phyloP scores from a whole-genome alignment of 116 monocot genomes.

The Iris pallida region DNA sequence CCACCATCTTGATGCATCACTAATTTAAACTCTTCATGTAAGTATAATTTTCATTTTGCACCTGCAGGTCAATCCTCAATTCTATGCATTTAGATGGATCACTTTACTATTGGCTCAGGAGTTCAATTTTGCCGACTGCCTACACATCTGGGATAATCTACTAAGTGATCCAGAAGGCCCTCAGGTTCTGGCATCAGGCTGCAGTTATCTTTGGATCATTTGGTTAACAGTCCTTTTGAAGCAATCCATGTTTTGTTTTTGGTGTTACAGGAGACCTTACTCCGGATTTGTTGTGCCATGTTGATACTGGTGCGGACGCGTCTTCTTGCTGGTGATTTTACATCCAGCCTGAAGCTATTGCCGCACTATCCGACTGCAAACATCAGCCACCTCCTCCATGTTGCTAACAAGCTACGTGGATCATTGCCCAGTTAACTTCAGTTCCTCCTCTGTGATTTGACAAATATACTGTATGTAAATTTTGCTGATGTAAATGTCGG shows the following conservation, averaged over 20 bases:
- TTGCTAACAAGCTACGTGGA: slow-evolving; percentile 75
- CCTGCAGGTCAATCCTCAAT: slow-evolving; percentile 88
- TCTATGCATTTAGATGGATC: slow-evolving; percentile 99
- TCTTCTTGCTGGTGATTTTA: slow-evolving; percentile 80
- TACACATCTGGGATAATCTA: slow-evolving; percentile 88
- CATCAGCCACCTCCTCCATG: slow-evolving; percentile 78
- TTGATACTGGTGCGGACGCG: slow-evolving; percentile 64
- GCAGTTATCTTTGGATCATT: not conserved
- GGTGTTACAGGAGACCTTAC: slow-evolving; percentile 65
- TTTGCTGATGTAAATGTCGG: not conserved
- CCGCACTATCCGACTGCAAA: slow-evolving; percentile 81
- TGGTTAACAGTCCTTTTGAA: not conserved
- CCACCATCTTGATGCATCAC: too few species aligned
- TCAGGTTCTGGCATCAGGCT: slow-evolving; percentile 35
- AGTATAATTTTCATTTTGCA: not conserved
- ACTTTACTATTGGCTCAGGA: slow-evolving; percentile 84
- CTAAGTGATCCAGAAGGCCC: slow-evolving; percentile 86
- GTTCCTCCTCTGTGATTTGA: not conserved
- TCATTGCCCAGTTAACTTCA: slow-evolving; percentile 4
- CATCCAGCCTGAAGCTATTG: slow-evolving; percentile 76
- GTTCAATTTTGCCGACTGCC: slow-evolving; percentile 72
- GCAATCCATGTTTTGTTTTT: not conserved
- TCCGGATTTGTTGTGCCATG: slow-evolving; percentile 89
- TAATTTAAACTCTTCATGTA: too few species aligned
- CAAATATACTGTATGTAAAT: slow-evolving; percentile 5